A percentile compares a stretch with the other conserved stretches of the same genome.
Conservation (phyloP, 2,329 filamentous ascomycete species). For the Phoma sp. region DNA sequence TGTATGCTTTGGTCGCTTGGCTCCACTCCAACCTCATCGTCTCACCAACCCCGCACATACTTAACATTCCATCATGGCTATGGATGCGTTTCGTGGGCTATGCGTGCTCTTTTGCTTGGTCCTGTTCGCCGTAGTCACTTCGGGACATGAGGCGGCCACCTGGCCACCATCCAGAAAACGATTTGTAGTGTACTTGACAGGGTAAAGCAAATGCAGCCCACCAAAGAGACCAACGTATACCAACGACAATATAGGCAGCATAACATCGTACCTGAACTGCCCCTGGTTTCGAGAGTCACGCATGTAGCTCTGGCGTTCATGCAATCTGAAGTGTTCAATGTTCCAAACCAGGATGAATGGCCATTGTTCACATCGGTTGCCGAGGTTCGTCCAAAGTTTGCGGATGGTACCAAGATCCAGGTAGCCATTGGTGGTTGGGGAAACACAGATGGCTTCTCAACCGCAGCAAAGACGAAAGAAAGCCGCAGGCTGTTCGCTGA, state of each 20-base stretch:
- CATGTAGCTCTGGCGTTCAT: slow-evolving; percentile 45
- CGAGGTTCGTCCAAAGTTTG: slow-evolving; percentile 54
- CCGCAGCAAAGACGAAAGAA: slow-evolving; percentile 60
- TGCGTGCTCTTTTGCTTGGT: not conserved
- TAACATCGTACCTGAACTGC: slow-evolving; percentile 30
- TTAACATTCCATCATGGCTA: too few relatives aligned
- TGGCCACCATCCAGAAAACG: not conserved
- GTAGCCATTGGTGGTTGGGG: slow-evolving; percentile 77
- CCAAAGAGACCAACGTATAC: not conserved
- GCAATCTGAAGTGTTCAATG: slow-evolving; percentile 38
- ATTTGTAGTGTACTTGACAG: slow-evolving; percentile 7
- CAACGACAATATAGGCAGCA: slow-evolving; percentile 41
- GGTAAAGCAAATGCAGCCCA: not conserved
- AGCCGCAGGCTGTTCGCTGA: slow-evolving; percentile 66
- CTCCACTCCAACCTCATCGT: too few relatives aligned
- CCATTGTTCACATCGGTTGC: slow-evolving; percentile 38
- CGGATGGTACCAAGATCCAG: slow-evolving; percentile 51
- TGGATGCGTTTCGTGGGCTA: not conserved
- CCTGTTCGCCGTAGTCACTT: not conserved
- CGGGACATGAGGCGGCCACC: not conserved
- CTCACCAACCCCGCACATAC: too few relatives aligned
- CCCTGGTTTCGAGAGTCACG: slow-evolving; percentile 29
- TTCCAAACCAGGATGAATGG: slow-evolving; percentile 26
- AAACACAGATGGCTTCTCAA: slow-evolving; percentile 69
- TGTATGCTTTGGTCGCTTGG: too few relatives aligned